These are phyloP conservation scores for Hypoxylon crocopeplum DNA, from an alignment of 495 filamentous ascomycete species.

Conservation along the genomic window DNA sequence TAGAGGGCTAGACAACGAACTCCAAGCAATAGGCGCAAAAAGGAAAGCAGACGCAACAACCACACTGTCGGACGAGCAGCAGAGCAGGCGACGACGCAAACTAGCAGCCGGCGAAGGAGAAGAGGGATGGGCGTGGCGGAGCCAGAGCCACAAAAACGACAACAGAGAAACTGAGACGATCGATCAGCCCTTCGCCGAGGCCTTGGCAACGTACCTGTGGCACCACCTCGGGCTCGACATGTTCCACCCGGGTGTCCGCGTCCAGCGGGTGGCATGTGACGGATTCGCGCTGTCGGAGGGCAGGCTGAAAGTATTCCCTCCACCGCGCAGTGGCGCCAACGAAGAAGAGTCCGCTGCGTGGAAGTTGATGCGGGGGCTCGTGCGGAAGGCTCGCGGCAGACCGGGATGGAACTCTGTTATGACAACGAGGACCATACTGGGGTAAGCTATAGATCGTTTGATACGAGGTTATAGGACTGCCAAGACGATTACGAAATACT, in stretches of 20 bases:
- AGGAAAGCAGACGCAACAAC: constrained; percentile 19
- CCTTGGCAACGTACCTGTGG: constrained; percentile 48
- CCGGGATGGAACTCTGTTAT: constrained; percentile 16
- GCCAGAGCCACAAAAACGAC: constrained; percentile 1
- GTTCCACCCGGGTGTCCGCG: constrained; percentile 53
- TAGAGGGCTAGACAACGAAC: neutral
- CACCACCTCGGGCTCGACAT: constrained; percentile 51
- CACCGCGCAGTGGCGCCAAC: neutral
- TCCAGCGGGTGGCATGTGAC: constrained; percentile 52
- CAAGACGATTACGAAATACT: no score
- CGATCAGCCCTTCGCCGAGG: constrained; percentile 51
- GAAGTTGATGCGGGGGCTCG: constrained; percentile 26
- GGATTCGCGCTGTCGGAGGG: constrained; percentile 54
- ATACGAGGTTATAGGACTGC: no score
- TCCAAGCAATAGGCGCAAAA: neutral
- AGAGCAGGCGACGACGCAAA: constrained; percentile 41
- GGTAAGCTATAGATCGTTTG: no score
- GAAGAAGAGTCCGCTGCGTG: constrained; percentile 15
- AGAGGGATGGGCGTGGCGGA: constrained; percentile 56
- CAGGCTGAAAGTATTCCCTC: constrained; percentile 51
- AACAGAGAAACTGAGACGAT: constrained; percentile 2
- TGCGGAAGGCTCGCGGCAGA: constrained; percentile 20
- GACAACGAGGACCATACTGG: neutral
- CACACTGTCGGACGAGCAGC: constrained; percentile 34
- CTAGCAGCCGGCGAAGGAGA: constrained; percentile 49